A percentile compares a stretch with the other conserved stretches of the same genome.
Conservation (phyloP, 2,329 filamentous ascomycete species). For the Rhinocladiella mackenziei region DNA sequence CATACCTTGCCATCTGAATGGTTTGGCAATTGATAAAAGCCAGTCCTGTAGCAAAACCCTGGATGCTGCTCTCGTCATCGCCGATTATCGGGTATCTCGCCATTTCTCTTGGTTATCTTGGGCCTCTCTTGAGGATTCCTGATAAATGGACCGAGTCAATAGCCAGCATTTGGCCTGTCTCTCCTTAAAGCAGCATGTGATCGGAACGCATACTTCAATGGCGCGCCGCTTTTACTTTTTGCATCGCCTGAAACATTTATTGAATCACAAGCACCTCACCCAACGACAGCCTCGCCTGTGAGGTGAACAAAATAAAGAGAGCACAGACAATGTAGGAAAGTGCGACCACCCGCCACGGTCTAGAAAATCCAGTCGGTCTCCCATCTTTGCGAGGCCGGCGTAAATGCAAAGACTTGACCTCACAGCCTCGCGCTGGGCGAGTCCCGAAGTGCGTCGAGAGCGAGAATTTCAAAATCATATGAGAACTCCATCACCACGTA, state of each 20-base stretch:
- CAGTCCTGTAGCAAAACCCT: too few species aligned
- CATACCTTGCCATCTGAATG: too few species aligned
- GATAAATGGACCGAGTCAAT: too few species aligned
- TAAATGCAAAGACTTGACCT: constrained; percentile 17
- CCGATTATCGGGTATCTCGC: too few species aligned
- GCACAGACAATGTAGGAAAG: background rate
- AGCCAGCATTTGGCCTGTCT: too few species aligned
- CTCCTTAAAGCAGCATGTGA: background rate
- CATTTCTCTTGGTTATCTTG: too few species aligned
- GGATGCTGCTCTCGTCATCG: too few species aligned
- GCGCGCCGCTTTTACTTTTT: background rate
- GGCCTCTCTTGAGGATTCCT: too few species aligned
- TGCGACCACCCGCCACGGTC: background rate
- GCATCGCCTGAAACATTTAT: background rate
- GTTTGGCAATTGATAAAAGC: too few species aligned
- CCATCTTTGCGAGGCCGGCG: constrained; percentile 4
- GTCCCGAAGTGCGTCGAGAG: constrained; percentile 19
- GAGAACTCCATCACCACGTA: constrained; percentile 14
- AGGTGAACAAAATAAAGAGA: background rate
- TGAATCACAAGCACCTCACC: background rate
- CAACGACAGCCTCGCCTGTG: background rate
- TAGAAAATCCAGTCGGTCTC: background rate
- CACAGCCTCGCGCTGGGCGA: constrained; percentile 23
- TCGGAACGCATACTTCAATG: background rate
- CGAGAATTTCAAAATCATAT: constrained; percentile 13